Evolutionary conservation across 2,329 filamentous ascomycete genomes (phyloP).

Genomic region (Rachicladosporium sp.): DNA sequence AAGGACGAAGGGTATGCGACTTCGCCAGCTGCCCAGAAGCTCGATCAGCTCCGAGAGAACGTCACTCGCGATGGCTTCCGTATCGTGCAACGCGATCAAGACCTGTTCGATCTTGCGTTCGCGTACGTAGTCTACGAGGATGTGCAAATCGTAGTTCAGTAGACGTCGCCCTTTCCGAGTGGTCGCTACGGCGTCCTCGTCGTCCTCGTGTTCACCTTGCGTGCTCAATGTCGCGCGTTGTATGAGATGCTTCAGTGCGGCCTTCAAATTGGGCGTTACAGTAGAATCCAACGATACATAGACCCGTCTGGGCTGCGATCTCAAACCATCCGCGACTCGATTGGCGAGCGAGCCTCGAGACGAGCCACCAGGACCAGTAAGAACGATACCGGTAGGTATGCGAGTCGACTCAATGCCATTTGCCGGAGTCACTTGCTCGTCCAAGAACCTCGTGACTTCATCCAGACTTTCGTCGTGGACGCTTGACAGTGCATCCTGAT

Average conservation of each 20-base stretch:
- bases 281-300: conserved; percentile 58
- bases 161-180: conserved; percentile 46
- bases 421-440: conserved; percentile 11
- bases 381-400: conserved; percentile 39
- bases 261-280: conserved; percentile 63
- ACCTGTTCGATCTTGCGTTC: conserved; percentile 45
- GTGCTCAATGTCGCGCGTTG: conserved; percentile 45
- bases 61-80: conserved; percentile 64
- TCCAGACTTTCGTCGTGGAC: conserved; percentile 25
- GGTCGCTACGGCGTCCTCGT: conserved; percentile 39
- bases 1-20: conserved; percentile 64
- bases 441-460: conserved; percentile 8
- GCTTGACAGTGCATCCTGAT: conserved; percentile 3
- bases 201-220: conserved; percentile 34
- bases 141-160: conserved; percentile 67
- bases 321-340: conserved; percentile 41
- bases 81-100: conserved; percentile 65
- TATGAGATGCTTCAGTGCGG: conserved; percentile 60
- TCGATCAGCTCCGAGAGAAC: conserved; percentile 60
- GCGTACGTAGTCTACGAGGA: conserved; percentile 49
- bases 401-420: conserved; percentile 8
- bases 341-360: conserved; percentile 63
- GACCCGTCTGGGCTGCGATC: conserved; percentile 32
- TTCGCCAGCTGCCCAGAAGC: conserved; percentile 58
- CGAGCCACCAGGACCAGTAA: conserved; percentile 67